Base-by-base conservation (phyloP, 495 filamentous ascomycete genomes). In the Penicillium turbatum region DNA sequence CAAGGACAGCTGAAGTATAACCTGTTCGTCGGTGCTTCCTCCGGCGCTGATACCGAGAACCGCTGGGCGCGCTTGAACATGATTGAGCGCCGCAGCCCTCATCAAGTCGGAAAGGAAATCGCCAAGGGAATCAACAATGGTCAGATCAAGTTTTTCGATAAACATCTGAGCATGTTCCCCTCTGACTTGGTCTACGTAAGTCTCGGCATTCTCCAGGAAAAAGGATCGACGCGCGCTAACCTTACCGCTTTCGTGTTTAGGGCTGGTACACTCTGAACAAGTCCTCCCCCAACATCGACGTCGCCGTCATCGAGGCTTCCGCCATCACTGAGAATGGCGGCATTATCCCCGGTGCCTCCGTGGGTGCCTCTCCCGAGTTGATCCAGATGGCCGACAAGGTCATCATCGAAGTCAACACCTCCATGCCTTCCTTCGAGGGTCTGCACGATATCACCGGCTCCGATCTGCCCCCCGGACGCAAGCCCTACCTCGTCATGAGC, bases 151-250 rank as follows among this genome's bases (percentile, higher is more conserved):
- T 96, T 96, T 72, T 95, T 95, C 54, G 90, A 96, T 65, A 81
- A 95, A 72, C 90, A 96, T 76, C 67, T 96, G 59, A 87, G 83
- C 71, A 95, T 95, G 90, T 96, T 96, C 69, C 90, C 90, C 21
- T 82, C 86, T 38, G 90, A 96, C 73, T 72, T 96, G 57, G 84
- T 92, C 49, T 90, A 90, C 64, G 86, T 86, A 66, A 66, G 81
- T 79, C 36, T 62, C 46, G 55, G 48, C 27, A 47, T 35, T 48
- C 43, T 19, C 54, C 45, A 47, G 52, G 54, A 51, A 45, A 48
- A 53, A 41, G 8, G 45, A 62, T 63, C 40, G 31, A 37, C 52
- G 0, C 6, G 56, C 10, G 59, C 62, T 58, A 55, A 59, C 38
- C 40, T 41, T 19, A 24, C 15, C 21, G 21, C 19, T 40, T 31